A percentile compares a stretch with the other conserved stretches of the same genome.
Evolutionary conservation across 306 rosid species (phyloP).

Genomic region (Bauhinia variegata): DNA sequence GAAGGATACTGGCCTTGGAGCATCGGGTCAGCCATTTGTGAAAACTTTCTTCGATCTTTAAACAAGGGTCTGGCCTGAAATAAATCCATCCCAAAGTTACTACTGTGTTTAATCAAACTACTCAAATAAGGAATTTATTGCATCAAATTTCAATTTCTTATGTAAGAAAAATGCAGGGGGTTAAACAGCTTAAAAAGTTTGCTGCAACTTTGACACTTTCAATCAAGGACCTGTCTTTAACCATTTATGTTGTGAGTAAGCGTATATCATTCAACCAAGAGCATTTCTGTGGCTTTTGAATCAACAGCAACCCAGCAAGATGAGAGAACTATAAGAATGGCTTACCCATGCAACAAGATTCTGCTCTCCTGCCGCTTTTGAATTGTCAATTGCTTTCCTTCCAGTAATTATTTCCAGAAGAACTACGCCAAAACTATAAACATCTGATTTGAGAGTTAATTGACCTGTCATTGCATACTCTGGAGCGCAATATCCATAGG

Average conservation of each 20-base stretch:
- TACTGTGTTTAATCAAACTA: constrained; percentile 8
- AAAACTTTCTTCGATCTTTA: constrained; percentile 61
- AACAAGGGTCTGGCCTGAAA: constrained; percentile 87
- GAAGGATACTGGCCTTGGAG: constrained; percentile 87
- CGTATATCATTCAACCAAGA: constrained; percentile 14
- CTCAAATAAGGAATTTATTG: neutral
- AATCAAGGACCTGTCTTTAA: constrained; percentile 13
- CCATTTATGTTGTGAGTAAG: constrained; percentile 10
- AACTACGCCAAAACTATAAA: constrained; percentile 94
- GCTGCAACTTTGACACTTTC: constrained; percentile 11
- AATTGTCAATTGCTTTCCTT: constrained; percentile 80
- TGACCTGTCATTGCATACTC: constrained; percentile 97
- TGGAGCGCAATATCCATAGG: constrained; percentile 93
- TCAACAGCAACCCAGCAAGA: constrained; percentile 2
- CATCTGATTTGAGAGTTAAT: constrained; percentile 88
- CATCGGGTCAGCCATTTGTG: constrained; percentile 81
- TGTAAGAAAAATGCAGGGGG: neutral
- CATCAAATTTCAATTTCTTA: constrained; percentile 13
- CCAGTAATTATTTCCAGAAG: constrained; percentile 93
- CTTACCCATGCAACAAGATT: constrained; percentile 96
- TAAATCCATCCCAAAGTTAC: constrained; percentile 12
- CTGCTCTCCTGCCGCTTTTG: constrained; percentile 83
- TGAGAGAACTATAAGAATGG: constrained; percentile 14
- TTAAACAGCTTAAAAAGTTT: constrained; percentile 6
- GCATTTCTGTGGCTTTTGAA: neutral